These are phyloP conservation scores for Russula abietina DNA, from an alignment of 768 basidiomycete species.

Conservation along the genomic window DNA sequence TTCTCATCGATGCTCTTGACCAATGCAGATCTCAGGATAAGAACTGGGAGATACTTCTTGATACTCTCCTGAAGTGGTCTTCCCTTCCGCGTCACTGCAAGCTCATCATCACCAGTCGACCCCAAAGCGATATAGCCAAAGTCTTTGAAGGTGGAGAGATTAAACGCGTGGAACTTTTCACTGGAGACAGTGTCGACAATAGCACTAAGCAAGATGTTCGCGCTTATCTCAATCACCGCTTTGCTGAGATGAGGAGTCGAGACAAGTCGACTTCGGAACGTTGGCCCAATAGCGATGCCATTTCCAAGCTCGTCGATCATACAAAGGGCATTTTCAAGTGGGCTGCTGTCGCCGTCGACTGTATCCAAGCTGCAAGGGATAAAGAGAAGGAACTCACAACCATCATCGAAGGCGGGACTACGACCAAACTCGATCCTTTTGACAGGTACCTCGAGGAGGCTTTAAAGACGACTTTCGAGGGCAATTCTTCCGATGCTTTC, in stretches of 20 bases:
- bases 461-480: neutral
- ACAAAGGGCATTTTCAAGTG: slow-evolving; percentile 16
- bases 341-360: slow-evolving; percentile 14
- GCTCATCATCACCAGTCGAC: slow-evolving; percentile 17
- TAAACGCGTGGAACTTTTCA: slow-evolving; percentile 11
- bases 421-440: neutral
- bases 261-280: slow-evolving; percentile 3
- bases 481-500: neutral
- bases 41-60: neutral
- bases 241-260: slow-evolving; percentile 11
- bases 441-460: slow-evolving; percentile 8
- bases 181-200: slow-evolving; percentile 3
- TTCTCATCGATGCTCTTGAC: slow-evolving; percentile 18
- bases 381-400: slow-evolving; percentile 3
- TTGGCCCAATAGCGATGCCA: slow-evolving; percentile 14
- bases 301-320: neutral
- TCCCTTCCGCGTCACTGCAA: slow-evolving; percentile 17
- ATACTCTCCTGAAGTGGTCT: slow-evolving; percentile 9
- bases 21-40: neutral
- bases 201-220: neutral
- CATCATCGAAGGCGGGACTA: slow-evolving; percentile 7
- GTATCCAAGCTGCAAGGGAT: neutral
- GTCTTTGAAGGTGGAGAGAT: slow-evolving; percentile 7
- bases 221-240: slow-evolving; percentile 15
- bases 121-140: slow-evolving; percentile 8